Evolutionary conservation across 768 basidiomycete species (phyloP).

Genomic region (Rhizopogon rudus): DNA sequence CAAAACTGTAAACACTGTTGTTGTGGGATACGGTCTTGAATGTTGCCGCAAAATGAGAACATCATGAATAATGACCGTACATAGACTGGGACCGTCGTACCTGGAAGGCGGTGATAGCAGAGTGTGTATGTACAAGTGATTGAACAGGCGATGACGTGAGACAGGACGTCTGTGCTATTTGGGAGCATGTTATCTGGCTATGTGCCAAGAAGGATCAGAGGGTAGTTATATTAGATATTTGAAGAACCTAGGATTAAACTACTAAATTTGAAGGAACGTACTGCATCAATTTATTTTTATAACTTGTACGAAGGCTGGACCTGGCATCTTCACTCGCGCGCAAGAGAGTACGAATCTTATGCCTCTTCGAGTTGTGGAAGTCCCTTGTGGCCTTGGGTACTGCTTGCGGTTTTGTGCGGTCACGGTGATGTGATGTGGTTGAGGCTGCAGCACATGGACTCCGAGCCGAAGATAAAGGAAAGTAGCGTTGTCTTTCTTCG

Average conservation of each 20-base stretch:
- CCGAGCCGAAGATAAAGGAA: conserved; percentile 41
- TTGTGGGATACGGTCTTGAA: conserved; percentile 29
- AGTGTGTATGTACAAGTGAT: conserved; percentile 18
- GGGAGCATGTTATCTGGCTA: conserved; percentile 39
- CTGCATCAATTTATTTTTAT: conserved; percentile 23
- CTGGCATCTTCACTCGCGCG: background rate
- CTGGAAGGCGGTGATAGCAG: conserved; percentile 42
- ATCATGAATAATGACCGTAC: background rate
- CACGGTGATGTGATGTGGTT: background rate
- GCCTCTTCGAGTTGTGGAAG: background rate
- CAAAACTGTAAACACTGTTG: conserved; percentile 32
- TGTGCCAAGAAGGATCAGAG: background rate
- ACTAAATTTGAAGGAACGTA: conserved; percentile 7
- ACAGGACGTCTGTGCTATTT: conserved; percentile 35
- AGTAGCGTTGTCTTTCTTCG: conserved; percentile 46
- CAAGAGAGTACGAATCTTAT: background rate
- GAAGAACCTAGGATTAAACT: background rate
- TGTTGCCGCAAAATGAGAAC: background rate
- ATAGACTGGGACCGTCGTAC: conserved; percentile 25
- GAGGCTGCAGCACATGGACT: background rate
- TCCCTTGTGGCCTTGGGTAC: background rate
- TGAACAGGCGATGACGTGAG: conserved; percentile 24
- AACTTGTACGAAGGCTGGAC: conserved; percentile 5
- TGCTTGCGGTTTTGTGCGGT: conserved; percentile 4
- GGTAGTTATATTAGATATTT: background rate